These are phyloP conservation scores for Lactarius vividus DNA, from an alignment of 768 basidiomycete species.

Conservation along the genomic window DNA sequence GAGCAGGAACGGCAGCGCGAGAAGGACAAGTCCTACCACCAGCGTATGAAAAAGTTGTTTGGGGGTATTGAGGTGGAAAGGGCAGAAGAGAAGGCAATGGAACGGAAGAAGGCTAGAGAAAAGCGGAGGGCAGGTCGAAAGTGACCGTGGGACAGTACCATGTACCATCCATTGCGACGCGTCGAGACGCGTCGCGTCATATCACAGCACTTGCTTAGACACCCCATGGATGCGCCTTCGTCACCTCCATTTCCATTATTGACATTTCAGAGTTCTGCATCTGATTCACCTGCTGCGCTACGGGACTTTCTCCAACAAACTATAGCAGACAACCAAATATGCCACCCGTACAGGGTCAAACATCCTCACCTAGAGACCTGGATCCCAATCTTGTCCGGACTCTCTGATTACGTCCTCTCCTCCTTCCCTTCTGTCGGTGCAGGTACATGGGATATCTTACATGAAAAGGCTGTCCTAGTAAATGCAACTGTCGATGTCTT, in stretches of 20 bases:
- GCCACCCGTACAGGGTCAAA: constrained; percentile 19
- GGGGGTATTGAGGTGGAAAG: constrained; percentile 80
- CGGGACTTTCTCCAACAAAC: constrained; percentile 25
- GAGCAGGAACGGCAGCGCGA: constrained; percentile 80
- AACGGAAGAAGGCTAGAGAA: constrained; percentile 74
- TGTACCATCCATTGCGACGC: neutral
- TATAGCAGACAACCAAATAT: constrained; percentile 24
- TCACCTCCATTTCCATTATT: constrained; percentile 25
- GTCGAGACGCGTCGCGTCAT: constrained; percentile 1
- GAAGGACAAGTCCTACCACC: constrained; percentile 79
- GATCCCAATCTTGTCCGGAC: constrained; percentile 47
- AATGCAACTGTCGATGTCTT: constrained; percentile 56
- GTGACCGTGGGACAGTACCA: constrained; percentile 33
- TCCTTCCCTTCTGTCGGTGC: constrained; percentile 54
- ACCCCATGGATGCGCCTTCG: constrained; percentile 22
- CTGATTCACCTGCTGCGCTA: constrained; percentile 26
- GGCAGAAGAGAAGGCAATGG: constrained; percentile 92
- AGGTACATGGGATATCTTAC: constrained; percentile 50
- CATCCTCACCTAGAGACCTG: constrained; percentile 42
- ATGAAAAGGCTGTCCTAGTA: constrained; percentile 56
- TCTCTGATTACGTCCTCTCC: constrained; percentile 49
- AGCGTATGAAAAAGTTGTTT: constrained; percentile 80
- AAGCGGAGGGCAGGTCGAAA: constrained; percentile 77
- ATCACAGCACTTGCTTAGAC: neutral
- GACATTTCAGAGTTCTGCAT: constrained; percentile 23